Evolutionary conservation across 2,329 filamentous ascomycete genomes (phyloP), one percentile per base, ranked within the genome.

Genomic region (Davidsoniella eucalypti): DNA sequence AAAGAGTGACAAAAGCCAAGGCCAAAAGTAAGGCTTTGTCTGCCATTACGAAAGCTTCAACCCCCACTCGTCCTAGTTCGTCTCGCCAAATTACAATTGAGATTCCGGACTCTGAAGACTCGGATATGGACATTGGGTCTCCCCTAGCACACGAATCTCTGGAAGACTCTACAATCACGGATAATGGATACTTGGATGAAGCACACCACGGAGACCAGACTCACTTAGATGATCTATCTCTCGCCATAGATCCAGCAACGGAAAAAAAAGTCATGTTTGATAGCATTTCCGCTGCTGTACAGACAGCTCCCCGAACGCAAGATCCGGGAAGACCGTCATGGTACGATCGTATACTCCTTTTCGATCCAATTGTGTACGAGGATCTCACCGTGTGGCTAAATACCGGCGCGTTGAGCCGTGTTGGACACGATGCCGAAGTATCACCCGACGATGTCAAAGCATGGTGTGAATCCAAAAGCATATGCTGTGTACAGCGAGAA

Each of bases 281-380:
- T 23, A 62, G 69, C 55, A 78, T 82, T 47, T 74, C 72, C 0
- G 65, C 66, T 38, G 77, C 76, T 1, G 65, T 82, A 8, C 72
- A 59, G 7, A 65, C 66, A 1, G 67, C 70, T 3, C 69, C 76
- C 2, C 68, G 67, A 10, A 69, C 73, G 0, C 67, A 58, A 3
- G 67, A 80, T 55, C 64, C 70, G 1, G 55, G 56, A 5, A 61
- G 71, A 2, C 78, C 77, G 12, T 87, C 77, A 2, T 96, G 88
- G 85, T 73, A 93, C 57, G 87, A 96, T 64, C 93, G 87, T 65
- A 95, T 98, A 44, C 69, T 96, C 5, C 76, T 96, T 61, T 96
- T 93, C 61, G 88, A 96, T 58, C 87, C 90, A 0, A 82, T 98
- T 41, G 72, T 92, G 1, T 65, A 95, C 0, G 90, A 96, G 64